A percentile compares a stretch with the other conserved stretches of the same genome.
Evolutionary conservation across 176 grass and related monocot species (phyloP).

Genomic region (Eragrostis nindensis): DNA sequence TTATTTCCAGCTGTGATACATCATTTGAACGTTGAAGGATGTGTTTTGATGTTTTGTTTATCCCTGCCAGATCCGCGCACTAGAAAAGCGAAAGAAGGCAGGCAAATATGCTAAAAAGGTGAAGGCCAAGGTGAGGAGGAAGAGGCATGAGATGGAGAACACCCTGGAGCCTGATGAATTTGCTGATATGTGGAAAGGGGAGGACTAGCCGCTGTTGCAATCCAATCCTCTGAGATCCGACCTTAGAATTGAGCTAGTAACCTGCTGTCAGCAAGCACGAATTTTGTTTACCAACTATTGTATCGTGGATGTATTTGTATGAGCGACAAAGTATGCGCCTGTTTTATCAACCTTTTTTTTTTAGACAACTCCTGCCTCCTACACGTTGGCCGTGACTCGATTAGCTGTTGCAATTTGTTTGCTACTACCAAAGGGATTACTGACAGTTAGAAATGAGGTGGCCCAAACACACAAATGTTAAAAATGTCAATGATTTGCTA

Average conservation of each 20-base stretch:
- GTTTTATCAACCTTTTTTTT: conserved; percentile 5
- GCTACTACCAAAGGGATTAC: background rate
- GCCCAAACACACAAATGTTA: background rate
- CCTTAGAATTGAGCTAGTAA: background rate
- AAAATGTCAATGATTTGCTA: too few relatives aligned
- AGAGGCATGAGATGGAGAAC: conserved; percentile 77
- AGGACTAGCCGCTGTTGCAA: conserved; percentile 15
- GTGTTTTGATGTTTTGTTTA: conserved; percentile 14
- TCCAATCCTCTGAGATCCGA: background rate
- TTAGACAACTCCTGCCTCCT: background rate
- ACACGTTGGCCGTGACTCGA: too few relatives aligned
- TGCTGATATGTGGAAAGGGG: conserved; percentile 87
- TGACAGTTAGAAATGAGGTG: background rate
- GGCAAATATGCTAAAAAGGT: conserved; percentile 86
- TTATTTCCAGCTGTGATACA: background rate
- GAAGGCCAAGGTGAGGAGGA: conserved; percentile 89
- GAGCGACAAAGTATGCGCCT: conserved; percentile 18
- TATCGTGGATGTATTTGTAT: conserved; percentile 36
- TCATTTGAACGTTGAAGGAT: background rate
- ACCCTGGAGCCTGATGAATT: conserved; percentile 79
- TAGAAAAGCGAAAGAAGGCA: conserved; percentile 85
- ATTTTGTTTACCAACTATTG: conserved; percentile 15
- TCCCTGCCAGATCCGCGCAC: conserved; percentile 67
- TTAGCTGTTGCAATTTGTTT: background rate
- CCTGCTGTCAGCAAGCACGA: conserved; percentile 5